Percentiles rank a stretch among this genome's conserved stretches.
phyloP scores from a whole-genome alignment of 345 rosid genomes.

The Limnanthes douglasii region DNA sequence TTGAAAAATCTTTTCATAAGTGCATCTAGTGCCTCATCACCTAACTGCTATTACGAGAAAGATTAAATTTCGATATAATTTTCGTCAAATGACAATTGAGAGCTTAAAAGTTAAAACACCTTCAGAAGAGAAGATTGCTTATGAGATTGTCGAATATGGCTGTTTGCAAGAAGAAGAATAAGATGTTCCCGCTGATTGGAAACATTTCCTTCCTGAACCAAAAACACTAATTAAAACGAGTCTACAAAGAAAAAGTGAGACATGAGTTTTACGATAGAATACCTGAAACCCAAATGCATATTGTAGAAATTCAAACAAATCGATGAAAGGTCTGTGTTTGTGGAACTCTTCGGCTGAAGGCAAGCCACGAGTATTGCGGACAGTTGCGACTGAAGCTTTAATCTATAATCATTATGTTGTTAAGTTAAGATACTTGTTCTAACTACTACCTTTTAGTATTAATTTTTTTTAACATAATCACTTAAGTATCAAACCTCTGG shows the following conservation, averaged over 20 bases:
- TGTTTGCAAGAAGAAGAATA: conserved; percentile 71
- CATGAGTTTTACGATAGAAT: conserved; percentile 7
- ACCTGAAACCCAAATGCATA: conserved; percentile 88
- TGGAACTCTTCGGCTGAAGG: conserved; percentile 38
- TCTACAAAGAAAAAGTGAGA: background rate
- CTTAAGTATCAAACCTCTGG: conserved; percentile 91
- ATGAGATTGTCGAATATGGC: conserved; percentile 37
- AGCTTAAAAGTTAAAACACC: conserved; percentile 23
- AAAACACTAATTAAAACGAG: conserved; percentile 4
- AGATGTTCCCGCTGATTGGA: conserved; percentile 94
- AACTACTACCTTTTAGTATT: too few relatives aligned
- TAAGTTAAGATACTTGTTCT: conserved; percentile 10
- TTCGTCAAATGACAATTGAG: too few relatives aligned
- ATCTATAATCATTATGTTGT: conserved; percentile 37
- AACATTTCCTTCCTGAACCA: conserved; percentile 61
- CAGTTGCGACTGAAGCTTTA: conserved; percentile 62
- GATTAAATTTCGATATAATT: conserved; percentile 10
- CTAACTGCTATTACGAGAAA: conserved; percentile 27
- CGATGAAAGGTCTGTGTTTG: conserved; percentile 31
- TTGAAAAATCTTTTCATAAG: conserved; percentile 75
- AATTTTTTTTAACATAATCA: too few relatives aligned
- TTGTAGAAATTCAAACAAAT: conserved; percentile 71
- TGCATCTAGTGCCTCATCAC: conserved; percentile 63
- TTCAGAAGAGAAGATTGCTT: conserved; percentile 32
- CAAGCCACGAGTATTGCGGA: conserved; percentile 45